Evolutionary conservation across 441 rosid species (phyloP), one percentile per base, ranked within the genome.

Genomic region (Bruguiera hainesii): DNA sequence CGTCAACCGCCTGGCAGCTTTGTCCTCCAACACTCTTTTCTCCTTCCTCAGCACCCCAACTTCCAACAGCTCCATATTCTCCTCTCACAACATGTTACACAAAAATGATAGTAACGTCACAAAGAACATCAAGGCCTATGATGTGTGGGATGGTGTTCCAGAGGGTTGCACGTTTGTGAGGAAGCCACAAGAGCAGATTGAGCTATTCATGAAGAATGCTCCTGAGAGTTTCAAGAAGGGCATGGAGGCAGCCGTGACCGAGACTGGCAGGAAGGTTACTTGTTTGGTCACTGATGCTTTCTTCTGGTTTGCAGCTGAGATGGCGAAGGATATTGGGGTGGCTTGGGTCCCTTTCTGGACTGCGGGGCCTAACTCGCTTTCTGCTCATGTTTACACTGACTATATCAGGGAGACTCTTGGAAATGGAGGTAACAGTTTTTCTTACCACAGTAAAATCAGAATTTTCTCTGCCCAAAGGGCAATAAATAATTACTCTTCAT

Each of bases 251-350:
- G 90, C 85, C 1, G 89, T 71, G 73, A 76, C 20, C 0, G 87
- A 83, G 70, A 68, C 70, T 0, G 89, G 89, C 48, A 75, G 56
- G 74, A 75, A 57, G 60, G 73, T 85, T 31, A 85, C 57, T 25
- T 84, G 91, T 35, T 5, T 92, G 79, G 25, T 89, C 10, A 74
- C 79, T 8, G 95, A 92, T 65, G 86, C 82, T 0, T 83, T 87
- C 71, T 74, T 69, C 18, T 78, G 86, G 82, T 81, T 83, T 11
- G 81, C 71, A 11, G 70, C 63, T 4, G 84, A 83, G 50, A 42
- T 84, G 66, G 87, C 89, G 6, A 75, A 56, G 60, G 78, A 78
- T 16, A 49, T 73, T 56, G 59, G 39, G 8, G 79, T 81, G 58
- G 78, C 74, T 1, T 81, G 89, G 88, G 56, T 83, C 63, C 56